Conservation (phyloP, 306 rosid genomes). For the Glycine tomentella region DNA sequence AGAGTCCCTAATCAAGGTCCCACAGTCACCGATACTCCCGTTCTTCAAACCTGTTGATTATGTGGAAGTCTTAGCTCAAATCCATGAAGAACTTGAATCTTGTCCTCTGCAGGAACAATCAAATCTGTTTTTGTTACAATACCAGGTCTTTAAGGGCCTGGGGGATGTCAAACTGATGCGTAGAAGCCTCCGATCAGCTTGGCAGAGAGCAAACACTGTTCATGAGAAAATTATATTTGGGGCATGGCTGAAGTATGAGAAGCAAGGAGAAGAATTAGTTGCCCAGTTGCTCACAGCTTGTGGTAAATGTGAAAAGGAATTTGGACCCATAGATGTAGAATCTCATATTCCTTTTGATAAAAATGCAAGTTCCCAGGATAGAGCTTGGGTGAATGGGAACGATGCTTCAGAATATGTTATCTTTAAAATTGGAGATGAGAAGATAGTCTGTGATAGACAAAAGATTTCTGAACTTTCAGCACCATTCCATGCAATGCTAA, state of each 20-base stretch:
- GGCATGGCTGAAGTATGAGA: constrained; percentile 94
- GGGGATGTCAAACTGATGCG: constrained; percentile 89
- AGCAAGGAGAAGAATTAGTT: constrained; percentile 69
- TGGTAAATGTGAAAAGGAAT: constrained; percentile 77
- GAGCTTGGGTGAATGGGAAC: constrained; percentile 58
- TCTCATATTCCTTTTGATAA: constrained; percentile 60
- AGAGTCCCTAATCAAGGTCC: constrained; percentile 89
- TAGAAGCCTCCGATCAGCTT: constrained; percentile 85
- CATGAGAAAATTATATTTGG: constrained; percentile 86
- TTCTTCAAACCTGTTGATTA: constrained; percentile 82
- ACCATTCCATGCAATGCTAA: constrained; percentile 89
- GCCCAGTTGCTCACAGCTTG: constrained; percentile 70
- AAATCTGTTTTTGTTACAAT: constrained; percentile 78
- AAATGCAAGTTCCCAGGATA: constrained; percentile 53
- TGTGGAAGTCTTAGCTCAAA: constrained; percentile 90
- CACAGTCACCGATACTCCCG: constrained; percentile 80
- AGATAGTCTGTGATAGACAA: constrained; percentile 80
- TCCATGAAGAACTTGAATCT: constrained; percentile 91
- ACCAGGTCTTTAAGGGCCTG: constrained; percentile 87
- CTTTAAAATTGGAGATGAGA: constrained; percentile 74
- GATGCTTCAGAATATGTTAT: constrained; percentile 54
- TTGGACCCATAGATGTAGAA: constrained; percentile 71
- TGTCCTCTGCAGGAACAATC: constrained; percentile 77
- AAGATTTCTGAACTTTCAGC: constrained; percentile 83
- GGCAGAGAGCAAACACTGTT: constrained; percentile 78